phyloP scores from a whole-genome alignment of 371 early-diverging fungal genomes.

The Haplosporangium sp. region DNA sequence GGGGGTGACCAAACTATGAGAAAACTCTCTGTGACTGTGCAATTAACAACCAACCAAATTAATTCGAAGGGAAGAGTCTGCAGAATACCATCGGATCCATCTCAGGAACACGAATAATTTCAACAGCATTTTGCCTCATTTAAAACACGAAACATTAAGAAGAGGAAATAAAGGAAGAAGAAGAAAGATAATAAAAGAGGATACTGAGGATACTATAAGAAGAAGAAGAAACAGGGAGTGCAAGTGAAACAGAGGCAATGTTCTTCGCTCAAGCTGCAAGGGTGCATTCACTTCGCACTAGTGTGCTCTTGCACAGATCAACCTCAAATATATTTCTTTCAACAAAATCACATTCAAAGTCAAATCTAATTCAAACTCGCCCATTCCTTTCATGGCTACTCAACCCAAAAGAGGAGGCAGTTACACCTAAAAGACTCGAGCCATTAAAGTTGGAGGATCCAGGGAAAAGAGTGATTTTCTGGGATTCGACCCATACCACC shows the following conservation, averaged over 20 bases:
- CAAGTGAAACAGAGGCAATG: conserved; percentile 4
- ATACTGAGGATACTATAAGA: background rate
- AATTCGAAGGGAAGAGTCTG: too few species aligned
- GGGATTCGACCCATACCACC: conserved; percentile 52
- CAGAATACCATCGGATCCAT: background rate
- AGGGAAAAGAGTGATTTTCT: conserved; percentile 36
- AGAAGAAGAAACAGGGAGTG: background rate
- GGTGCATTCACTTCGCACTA: conserved; percentile 1
- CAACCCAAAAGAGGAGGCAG: conserved; percentile 51
- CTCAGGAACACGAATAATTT: conserved; percentile 1
- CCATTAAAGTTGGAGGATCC: conserved; percentile 39
- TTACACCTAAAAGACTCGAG: conserved; percentile 33
- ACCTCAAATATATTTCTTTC: background rate
- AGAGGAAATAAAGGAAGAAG: background rate
- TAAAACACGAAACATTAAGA: too few species aligned
- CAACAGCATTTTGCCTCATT: background rate
- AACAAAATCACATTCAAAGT: background rate
- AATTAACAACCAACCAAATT: too few species aligned
- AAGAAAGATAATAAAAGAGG: background rate
- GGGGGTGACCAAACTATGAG: too few species aligned
- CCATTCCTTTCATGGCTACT: conserved; percentile 46
- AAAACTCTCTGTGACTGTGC: too few species aligned
- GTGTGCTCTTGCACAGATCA: conserved; percentile 4
- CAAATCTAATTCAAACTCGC: conserved; percentile 25
- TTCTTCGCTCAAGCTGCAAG: conserved; percentile 20